Evolutionary conservation across 768 basidiomycete genomes (phyloP), one percentile per base, ranked within the genome.

Genomic region (Termitomyces sp.): DNA sequence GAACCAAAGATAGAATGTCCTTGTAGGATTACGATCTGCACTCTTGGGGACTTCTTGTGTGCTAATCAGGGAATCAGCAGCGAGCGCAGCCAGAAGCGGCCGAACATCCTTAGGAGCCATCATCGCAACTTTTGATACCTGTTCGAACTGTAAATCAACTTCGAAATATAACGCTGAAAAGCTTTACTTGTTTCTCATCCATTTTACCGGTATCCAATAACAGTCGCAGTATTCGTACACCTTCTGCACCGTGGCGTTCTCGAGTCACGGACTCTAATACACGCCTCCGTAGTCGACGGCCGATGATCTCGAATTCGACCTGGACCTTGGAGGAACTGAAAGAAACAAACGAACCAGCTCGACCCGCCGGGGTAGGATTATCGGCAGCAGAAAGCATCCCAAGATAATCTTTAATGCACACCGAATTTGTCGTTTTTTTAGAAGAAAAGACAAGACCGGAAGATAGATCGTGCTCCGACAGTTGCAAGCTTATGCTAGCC

Each of bases 101-200:
- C 95, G 86, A 50, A 91, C 88, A 59, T 94, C 90, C 67, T 91
- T 93, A 32, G 88, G 78, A 2, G 91, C 82, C 78, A 98, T 89
- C 91, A 99, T 92, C 16, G 92, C 91, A 47, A 88, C 77, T 69
- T 96, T 96, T 29, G 92, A 89, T 45, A 99, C 85, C 95, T 98
- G 60, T 13, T 41, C 38, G 56, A 12, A 13, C 7, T 33, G 25
- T 44, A 33, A 41, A 22, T 16, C 38, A 53, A 22, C 13, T 10
- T 16, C 10, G 33, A 18, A 54, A 39, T 46, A 33, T 41, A 33
- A 31, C 36, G 32, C 10, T 42, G 15, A 36, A 16, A n/a, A n/a
- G 29, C 60, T 80, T 56, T 51, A 92, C 95, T 71, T 94, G 91
- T 66, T 95, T 94, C 71, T 97, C 96, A 59, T 94, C 92, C 79